Percentiles rank a stretch among this genome's conserved stretches.
phyloP scores from a whole-genome alignment of 2,329 filamentous ascomycete genomes.

The Aspergillus intermedius region DNA sequence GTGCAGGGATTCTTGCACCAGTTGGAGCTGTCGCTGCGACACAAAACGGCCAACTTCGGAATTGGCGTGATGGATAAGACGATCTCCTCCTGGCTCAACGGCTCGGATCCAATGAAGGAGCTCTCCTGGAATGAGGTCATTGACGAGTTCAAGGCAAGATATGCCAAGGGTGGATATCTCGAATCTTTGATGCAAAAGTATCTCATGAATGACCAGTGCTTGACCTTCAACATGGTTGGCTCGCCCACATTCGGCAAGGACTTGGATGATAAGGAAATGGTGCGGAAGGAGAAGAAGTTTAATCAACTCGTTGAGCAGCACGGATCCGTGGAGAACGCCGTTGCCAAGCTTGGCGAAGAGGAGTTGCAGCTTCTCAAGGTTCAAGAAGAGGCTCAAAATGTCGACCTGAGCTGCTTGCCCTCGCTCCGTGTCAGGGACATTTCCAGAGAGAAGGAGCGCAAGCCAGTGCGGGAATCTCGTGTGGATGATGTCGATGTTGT shows the following conservation, averaged over 20 bases:
- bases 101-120: constrained; percentile 83
- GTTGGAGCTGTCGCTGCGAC: constrained; percentile 83
- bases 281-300: constrained; percentile 69
- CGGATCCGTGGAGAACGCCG: constrained; percentile 64
- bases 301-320: constrained; percentile 60
- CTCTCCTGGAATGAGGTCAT: constrained; percentile 89
- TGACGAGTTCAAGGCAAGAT: constrained; percentile 68
- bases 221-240: constrained; percentile 93
- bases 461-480: constrained; percentile 55
- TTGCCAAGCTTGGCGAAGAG: constrained; percentile 64
- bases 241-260: constrained; percentile 68
- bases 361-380: constrained; percentile 75
- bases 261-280: constrained; percentile 68
- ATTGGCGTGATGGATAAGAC: constrained; percentile 83
- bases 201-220: constrained; percentile 73
- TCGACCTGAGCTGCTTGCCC: constrained; percentile 81
- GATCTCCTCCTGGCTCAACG: constrained; percentile 92
- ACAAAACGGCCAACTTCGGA: constrained; percentile 94
- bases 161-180: constrained; percentile 71
- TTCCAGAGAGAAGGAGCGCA: constrained; percentile 67
- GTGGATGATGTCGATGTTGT: constrained; percentile 65
- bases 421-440: constrained; percentile 87
- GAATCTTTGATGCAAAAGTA: constrained; percentile 85
- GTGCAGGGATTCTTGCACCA: constrained; percentile 93
- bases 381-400: constrained; percentile 74